Percentiles rank a stretch among this genome's conserved stretches.
Conservation (phyloP, 2,329 filamentous ascomycete species). For the Clarireedia hainanense region DNA sequence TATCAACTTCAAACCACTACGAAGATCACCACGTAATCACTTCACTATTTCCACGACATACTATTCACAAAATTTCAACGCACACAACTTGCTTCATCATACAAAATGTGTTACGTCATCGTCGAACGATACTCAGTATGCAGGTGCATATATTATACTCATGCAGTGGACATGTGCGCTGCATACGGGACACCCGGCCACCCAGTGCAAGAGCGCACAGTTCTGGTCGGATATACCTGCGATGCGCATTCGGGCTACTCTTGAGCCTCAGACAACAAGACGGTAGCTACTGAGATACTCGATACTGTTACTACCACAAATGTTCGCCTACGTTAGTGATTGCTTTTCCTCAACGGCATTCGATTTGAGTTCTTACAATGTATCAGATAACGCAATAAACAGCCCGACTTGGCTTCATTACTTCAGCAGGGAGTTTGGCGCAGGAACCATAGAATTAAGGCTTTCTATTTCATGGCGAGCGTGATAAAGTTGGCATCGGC, state of each 20-base stretch:
- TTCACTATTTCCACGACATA: neutral
- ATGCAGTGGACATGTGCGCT: slow-evolving; percentile 59
- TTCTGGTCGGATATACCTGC: slow-evolving; percentile 64
- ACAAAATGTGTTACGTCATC: slow-evolving; percentile 56
- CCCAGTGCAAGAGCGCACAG: slow-evolving; percentile 53
- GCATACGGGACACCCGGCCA: slow-evolving; percentile 56
- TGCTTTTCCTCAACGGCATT: neutral
- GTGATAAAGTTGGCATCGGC: neutral
- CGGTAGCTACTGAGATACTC: neutral
- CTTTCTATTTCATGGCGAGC: neutral
- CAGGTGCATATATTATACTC: slow-evolving; percentile 61
- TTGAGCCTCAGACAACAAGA: neutral
- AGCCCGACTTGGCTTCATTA: neutral
- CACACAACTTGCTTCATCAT: slow-evolving; percentile 29
- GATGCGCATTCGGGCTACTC: neutral
- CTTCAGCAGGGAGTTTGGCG: neutral
- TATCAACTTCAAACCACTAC: neutral
- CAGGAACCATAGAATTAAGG: neutral
- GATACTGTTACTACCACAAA: neutral
- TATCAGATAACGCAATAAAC: neutral
- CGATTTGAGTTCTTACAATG: neutral
- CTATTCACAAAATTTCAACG: neutral
- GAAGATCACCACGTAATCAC: neutral
- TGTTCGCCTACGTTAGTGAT: neutral
- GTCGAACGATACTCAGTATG: slow-evolving; percentile 63